phyloP scores from a whole-genome alignment of 2,329 filamentous ascomycete species.

The Xylaria sp. region DNA sequence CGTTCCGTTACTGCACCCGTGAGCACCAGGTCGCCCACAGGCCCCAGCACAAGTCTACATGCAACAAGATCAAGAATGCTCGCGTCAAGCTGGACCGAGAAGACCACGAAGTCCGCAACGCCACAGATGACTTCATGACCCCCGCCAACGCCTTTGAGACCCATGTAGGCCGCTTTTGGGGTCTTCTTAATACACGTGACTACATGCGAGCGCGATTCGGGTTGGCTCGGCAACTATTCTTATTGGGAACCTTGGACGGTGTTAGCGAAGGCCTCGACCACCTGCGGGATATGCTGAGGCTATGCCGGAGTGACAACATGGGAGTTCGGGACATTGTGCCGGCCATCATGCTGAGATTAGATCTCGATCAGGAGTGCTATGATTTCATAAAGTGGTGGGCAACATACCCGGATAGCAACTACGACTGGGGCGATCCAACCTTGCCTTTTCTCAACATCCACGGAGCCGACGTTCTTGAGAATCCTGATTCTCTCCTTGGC shows the following conservation, averaged over 20 bases:
- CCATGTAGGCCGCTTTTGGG: constrained; percentile 50
- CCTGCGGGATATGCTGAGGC: constrained; percentile 50
- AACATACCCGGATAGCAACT: constrained; percentile 30
- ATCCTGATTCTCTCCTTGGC: constrained; percentile 9
- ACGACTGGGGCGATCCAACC: constrained; percentile 45
- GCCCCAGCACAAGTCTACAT: constrained; percentile 47
- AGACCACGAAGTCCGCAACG: constrained; percentile 46
- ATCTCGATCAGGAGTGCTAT: constrained; percentile 56
- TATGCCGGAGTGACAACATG: constrained; percentile 53
- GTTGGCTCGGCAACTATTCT: constrained; percentile 42
- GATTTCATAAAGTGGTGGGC: constrained; percentile 49
- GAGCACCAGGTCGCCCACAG: constrained; percentile 50
- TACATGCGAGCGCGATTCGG: constrained; percentile 50
- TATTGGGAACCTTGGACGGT: constrained; percentile 42
- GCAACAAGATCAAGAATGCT: constrained; percentile 45
- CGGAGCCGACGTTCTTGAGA: constrained; percentile 33
- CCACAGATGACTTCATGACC: constrained; percentile 35
- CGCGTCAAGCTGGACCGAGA: constrained; percentile 41
- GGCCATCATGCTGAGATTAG: constrained; percentile 50
- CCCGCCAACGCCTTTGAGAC: constrained; percentile 46
- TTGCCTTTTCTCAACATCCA: constrained; percentile 35
- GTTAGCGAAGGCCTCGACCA: constrained; percentile 48
- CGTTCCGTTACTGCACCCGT: constrained; percentile 51
- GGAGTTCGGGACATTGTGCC: constrained; percentile 50
- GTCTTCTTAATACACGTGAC: constrained; percentile 45